Evolutionary conservation across 73 alveolate species (phyloP), one percentile per base, ranked within the genome.

Genomic region (Paramecium pentaurelia): DNA sequence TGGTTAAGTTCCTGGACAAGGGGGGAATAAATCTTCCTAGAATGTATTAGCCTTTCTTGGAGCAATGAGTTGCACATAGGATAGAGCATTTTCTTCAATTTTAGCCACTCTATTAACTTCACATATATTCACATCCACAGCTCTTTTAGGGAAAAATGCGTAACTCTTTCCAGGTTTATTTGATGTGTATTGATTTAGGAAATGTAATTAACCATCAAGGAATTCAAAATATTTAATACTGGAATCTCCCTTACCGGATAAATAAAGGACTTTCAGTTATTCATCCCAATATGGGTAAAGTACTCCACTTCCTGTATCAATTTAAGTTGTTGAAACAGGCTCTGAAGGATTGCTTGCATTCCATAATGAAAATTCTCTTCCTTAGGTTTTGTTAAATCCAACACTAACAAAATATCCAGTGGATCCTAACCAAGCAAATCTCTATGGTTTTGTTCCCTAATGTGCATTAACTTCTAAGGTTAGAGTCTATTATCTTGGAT

Each of bases 241-340:
- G 16, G 96, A 93, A 80, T 97, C 99, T 87, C 99, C 99, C 90
- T 96, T 97, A 25, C 98, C 99, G 0, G 97, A 93, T 27, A 95
- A 73, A 73, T 85, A 96, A 44, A 97, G 92, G 44, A 96, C 86
- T 37, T 93, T 91, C 16, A 96, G 73, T 80, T 95, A 97, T 32
- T 92, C 93, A 95, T 97, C 99, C 86, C 92, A 97, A 94, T 88
- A 97, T 11, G 99, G 98, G 83, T 90, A 92, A 12, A 97, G 93
- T 2, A 97, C 97, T 36, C 99, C 98, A 18, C 95, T 94, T 40
- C 94, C 95, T 58, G 96, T 84, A 92, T 96, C 99, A 25, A 95
- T 80, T 75, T 90, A 88, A 88, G 84, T 86, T 75, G 80, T 93
- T 14, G 70, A 32, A 1, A 97, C 75, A 60, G 97, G 97, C 28